phyloP scores from a whole-genome alignment of 176 grass and related monocot species.

The Juncus inflexus region DNA sequence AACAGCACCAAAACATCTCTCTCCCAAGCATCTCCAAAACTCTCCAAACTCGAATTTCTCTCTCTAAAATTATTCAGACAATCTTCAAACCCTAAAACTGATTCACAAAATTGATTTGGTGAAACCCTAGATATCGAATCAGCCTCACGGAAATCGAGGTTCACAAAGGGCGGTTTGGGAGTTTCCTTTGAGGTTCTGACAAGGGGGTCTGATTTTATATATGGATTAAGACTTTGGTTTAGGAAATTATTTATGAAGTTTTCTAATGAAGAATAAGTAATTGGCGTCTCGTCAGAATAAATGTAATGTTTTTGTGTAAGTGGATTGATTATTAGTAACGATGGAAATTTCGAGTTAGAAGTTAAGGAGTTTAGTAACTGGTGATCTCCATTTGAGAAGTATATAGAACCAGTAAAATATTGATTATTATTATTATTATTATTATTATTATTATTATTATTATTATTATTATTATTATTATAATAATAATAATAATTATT shows the following conservation, averaged over 20 bases:
- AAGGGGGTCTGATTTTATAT: constrained; percentile 38
- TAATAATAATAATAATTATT: too few relatives aligned
- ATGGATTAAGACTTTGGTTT: constrained; percentile 62
- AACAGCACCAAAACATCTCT: constrained; percentile 88
- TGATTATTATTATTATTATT: constrained; percentile 14
- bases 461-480: not conserved
- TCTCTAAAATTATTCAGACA: constrained; percentile 34
- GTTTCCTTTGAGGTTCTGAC: constrained; percentile 45
- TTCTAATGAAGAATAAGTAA: constrained; percentile 52
- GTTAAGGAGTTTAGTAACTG: constrained; percentile 68
- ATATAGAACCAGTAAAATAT: constrained; percentile 60
- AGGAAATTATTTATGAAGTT: constrained; percentile 69
- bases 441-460: too few relatives aligned
- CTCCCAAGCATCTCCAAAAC: constrained; percentile 49
- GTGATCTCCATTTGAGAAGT: constrained; percentile 76
- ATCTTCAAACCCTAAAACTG: constrained; percentile 53
- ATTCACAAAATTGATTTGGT: constrained; percentile 54
- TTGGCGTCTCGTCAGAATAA: constrained; percentile 52
- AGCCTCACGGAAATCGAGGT: constrained; percentile 81
- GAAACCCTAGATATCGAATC: constrained; percentile 71
- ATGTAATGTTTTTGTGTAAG: constrained; percentile 58
- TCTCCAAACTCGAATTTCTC: constrained; percentile 32
- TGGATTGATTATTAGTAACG: constrained; percentile 84
- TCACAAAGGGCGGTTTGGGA: constrained; percentile 83
- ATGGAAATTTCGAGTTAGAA: constrained; percentile 64